Evolutionary conservation across 2,329 filamentous ascomycete species (phyloP).

Genomic region (Botryotinia globosa): DNA sequence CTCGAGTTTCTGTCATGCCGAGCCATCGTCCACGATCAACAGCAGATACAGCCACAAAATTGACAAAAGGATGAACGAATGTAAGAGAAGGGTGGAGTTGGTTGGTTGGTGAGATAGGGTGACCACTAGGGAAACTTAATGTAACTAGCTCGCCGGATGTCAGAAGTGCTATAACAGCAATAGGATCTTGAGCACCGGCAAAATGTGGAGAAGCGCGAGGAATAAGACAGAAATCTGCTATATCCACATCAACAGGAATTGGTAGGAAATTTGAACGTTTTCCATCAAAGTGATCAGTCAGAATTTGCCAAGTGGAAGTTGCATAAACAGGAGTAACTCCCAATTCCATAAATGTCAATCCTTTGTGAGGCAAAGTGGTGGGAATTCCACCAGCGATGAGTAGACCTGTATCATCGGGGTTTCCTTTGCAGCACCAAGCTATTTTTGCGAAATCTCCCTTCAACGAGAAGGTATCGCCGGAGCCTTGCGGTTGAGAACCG

Average conservation of each 20-base stretch:
- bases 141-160: conserved; percentile 87
- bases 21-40: conserved; percentile 82
- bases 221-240: conserved; percentile 78
- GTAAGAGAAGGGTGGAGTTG: conserved; percentile 85
- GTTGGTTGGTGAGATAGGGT: conserved; percentile 87
- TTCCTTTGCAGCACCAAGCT: conserved; percentile 90
- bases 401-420: conserved; percentile 89
- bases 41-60: conserved; percentile 66
- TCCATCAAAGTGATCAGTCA: conserved; percentile 76
- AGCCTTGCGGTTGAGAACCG: conserved; percentile 40
- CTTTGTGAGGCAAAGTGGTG: conserved; percentile 65
- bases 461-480: conserved; percentile 50
- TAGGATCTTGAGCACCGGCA: conserved; percentile 82
- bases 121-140: conserved; percentile 86
- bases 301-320: conserved; percentile 83
- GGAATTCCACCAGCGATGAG: conserved; percentile 79
- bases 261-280: conserved; percentile 70
- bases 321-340: conserved; percentile 86
- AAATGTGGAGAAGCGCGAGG: conserved; percentile 83
- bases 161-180: conserved; percentile 76
- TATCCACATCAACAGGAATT: conserved; percentile 73
- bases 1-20: conserved; percentile 80
- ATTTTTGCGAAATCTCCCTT: conserved; percentile 76
- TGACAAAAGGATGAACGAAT: conserved; percentile 87
- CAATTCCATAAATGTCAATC: conserved; percentile 84